Evolutionary conservation across 495 filamentous ascomycete genomes (phyloP), one percentile per base, ranked within the genome.

Genomic region (Penicillium maclennaniae): DNA sequence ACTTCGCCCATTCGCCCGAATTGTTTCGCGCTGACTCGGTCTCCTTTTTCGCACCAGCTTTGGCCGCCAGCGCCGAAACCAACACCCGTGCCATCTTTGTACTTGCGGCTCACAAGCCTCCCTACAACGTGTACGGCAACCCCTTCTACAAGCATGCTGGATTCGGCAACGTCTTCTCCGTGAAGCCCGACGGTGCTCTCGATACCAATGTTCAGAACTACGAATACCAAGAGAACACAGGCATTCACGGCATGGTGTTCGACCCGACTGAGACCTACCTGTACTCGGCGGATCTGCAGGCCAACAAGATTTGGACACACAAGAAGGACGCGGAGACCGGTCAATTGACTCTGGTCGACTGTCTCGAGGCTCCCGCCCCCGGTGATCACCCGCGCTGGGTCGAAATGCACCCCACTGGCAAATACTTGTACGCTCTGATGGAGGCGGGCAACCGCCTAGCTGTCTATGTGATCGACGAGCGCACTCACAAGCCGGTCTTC

Each of bases 161-260:
- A 42, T 87, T 78, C 65, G 87, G 88, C 40, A 88, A 89, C 60
- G 82, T 90, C 62, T 91, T 91, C 69, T 83, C 83, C 19, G 83
- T 87, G 28, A 80, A 82, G 47, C 34, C 68, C 20, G 70, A 81
- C 6, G 88, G 89, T 27, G 68, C 66, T 16, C 79, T 93, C 20
- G 76, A 80, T 15, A 66, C 74, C 61, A 88, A 88, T 68, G 73
- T 91, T 45, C 89, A 93, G 59, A 89, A 91, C 68, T 91, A 87
- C 71, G 80, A 84, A 45, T 89, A 91, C 64, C 77, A 82, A 41
- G 69, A 74, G 34, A 81, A 87, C 65, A 87, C 87, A 7, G 88
- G 87, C 41, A 88, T 93, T 56, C 89, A 93, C 70, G 89, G 88
- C 70, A 91, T 91, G 87, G 88, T 90, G 41, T 93, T 93, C 63